Percentiles rank a stretch among this genome's conserved stretches.
Evolutionary conservation across 2,329 filamentous ascomycete genomes (phyloP).

Genomic region (Lachnellula willkommii): DNA sequence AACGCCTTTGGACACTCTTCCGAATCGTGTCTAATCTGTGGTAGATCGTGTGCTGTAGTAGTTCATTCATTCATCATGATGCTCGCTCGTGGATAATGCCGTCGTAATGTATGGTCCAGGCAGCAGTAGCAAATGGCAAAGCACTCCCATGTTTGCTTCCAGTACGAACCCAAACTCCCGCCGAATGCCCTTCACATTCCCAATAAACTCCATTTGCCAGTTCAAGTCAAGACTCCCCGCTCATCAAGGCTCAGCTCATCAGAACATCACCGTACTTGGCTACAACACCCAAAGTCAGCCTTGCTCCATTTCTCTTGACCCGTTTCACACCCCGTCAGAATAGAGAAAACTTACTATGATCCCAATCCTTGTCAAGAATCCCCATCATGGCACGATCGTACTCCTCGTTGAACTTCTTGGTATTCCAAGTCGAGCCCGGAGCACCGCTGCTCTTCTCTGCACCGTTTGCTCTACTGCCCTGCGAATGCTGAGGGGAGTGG

Average conservation of each 20-base stretch:
- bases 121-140: background rate
- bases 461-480: conserved; percentile 20
- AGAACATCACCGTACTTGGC: background rate
- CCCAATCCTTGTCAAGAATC: conserved; percentile 49
- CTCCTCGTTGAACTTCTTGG: conserved; percentile 53
- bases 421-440: conserved; percentile 49
- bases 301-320: background rate
- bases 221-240: background rate
- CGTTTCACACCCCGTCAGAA: too few relatives aligned
- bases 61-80: background rate
- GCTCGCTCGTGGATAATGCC: background rate
- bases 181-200: background rate
- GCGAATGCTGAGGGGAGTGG: conserved; percentile 1
- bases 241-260: background rate
- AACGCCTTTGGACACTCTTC: too few relatives aligned
- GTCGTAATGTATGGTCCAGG: background rate
- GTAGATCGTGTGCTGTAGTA: background rate
- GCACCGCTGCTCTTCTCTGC: conserved; percentile 22
- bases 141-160: background rate
- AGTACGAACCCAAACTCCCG: background rate
- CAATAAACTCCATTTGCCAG: background rate
- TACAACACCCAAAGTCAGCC: background rate
- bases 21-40: too few relatives aligned
- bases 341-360: conserved; percentile 35
- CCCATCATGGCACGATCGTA: conserved; percentile 43